These are phyloP conservation scores for Hypoxylon sp. DNA, from an alignment of 2,329 filamentous ascomycete species.

Conservation along the genomic window DNA sequence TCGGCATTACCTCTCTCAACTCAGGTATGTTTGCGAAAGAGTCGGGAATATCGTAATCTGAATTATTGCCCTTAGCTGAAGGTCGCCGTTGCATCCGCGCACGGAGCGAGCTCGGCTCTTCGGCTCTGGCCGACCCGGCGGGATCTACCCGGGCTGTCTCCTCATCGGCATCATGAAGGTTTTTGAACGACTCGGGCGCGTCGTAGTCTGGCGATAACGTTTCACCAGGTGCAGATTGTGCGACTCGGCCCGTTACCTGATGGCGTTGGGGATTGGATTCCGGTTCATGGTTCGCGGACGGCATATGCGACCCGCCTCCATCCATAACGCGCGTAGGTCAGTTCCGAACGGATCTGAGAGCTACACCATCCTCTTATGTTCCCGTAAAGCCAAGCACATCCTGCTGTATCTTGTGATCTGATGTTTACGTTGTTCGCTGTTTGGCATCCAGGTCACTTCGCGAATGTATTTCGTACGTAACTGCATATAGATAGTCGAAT, in stretches of 20 bases:
- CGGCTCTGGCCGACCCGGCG: constrained; percentile 7
- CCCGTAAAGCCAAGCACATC: too few relatives aligned
- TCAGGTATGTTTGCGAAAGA: constrained; percentile 55
- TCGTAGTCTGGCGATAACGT: constrained; percentile 35
- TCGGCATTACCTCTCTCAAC: constrained; percentile 51
- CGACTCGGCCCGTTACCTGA: neutral
- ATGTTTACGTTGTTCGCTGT: neutral
- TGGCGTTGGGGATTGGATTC: constrained; percentile 7
- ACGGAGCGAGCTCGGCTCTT: constrained; percentile 15
- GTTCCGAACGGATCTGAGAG: neutral
- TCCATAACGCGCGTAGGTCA: neutral
- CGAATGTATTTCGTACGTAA: too few relatives aligned
- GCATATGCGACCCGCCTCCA: constrained; percentile 3
- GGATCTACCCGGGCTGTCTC: constrained; percentile 25
- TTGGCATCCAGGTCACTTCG: neutral
- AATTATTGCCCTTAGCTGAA: constrained; percentile 30
- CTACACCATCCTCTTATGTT: neutral
- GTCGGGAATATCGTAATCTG: constrained; percentile 49
- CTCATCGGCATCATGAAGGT: constrained; percentile 36
- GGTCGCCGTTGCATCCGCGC: constrained; percentile 25
- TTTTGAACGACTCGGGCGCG: constrained; percentile 36
- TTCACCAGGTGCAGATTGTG: neutral
- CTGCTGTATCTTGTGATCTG: neutral
- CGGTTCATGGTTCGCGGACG: neutral
- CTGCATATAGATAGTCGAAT: too few relatives aligned